Evolutionary conservation across 306 rosid species (phyloP).

Genomic region (Echinosophora koreensis): DNA sequence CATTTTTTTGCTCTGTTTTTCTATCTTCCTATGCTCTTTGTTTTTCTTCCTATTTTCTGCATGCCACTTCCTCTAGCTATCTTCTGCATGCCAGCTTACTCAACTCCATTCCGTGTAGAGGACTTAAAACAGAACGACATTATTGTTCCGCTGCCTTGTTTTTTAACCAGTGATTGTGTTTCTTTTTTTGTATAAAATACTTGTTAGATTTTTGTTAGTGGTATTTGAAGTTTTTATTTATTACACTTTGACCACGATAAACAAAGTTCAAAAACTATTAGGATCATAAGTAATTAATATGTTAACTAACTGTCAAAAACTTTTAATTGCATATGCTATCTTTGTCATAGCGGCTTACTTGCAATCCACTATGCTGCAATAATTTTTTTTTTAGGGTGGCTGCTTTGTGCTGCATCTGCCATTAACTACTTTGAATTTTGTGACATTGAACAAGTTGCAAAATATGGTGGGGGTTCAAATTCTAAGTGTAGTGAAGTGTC

Average conservation of each 20-base stretch:
- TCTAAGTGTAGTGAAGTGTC: not conserved
- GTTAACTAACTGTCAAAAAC: no score
- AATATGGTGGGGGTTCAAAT: not conserved
- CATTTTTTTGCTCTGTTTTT: not conserved
- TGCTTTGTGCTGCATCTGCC: not conserved
- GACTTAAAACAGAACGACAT: not conserved
- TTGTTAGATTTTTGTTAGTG: not conserved
- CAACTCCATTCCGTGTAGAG: not conserved
- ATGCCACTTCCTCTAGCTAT: not conserved
- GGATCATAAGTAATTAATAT: not conserved
- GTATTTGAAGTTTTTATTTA: no score
- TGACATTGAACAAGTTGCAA: not conserved
- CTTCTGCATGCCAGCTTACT: not conserved
- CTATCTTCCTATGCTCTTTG: not conserved
- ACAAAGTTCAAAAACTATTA: no score
- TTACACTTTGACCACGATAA: not conserved
- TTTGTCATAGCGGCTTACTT: not conserved
- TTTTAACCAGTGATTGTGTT: no score
- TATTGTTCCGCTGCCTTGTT: not conserved
- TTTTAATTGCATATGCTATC: not conserved
- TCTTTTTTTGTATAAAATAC: not conserved
- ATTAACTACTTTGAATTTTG: not conserved
- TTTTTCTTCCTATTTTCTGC: not conserved
- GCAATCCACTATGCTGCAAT: not conserved
- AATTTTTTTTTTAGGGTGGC: no score